phyloP scores from a whole-genome alignment of 2,329 filamentous ascomycete genomes.

The Curvularia eragrostidis region DNA sequence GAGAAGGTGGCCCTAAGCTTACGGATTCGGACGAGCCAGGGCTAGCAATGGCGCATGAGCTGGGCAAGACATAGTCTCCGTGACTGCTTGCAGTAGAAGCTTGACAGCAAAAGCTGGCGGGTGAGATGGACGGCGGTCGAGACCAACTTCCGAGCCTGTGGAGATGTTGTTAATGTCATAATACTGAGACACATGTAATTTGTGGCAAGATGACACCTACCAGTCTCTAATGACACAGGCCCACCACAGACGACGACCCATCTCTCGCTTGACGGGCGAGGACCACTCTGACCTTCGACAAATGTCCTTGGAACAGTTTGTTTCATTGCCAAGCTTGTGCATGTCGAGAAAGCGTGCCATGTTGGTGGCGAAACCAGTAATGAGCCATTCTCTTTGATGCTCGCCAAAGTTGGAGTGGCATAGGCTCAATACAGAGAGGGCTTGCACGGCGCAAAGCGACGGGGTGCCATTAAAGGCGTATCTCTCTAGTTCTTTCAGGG shows the following conservation, averaged over 20 bases:
- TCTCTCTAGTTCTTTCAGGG: constrained; percentile 16
- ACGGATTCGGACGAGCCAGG: constrained; percentile 6
- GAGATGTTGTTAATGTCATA: neutral
- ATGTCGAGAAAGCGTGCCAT: constrained; percentile 20
- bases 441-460: constrained; percentile 14
- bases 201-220: constrained; percentile 1
- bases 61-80: constrained; percentile 9
- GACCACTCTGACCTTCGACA: constrained; percentile 19
- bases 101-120: constrained; percentile 21
- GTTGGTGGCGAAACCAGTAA: constrained; percentile 17
- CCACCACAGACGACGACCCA: constrained; percentile 21
- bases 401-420: constrained; percentile 24
- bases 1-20: constrained; percentile 11
- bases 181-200: neutral
- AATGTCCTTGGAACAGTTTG: constrained; percentile 10
- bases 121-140: constrained; percentile 18
- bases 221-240: constrained; percentile 21
- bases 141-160: constrained; percentile 20
- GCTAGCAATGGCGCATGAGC: neutral
- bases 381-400: constrained; percentile 21
- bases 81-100: constrained; percentile 11
- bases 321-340: constrained; percentile 21
- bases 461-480: constrained; percentile 9
- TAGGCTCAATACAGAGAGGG: constrained; percentile 14
- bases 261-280: constrained; percentile 7